Percentiles rank a stretch among this genome's conserved stretches.
Evolutionary conservation across 345 rosid genomes (phyloP).

Genomic region (Xanthoceras sorbifolium): DNA sequence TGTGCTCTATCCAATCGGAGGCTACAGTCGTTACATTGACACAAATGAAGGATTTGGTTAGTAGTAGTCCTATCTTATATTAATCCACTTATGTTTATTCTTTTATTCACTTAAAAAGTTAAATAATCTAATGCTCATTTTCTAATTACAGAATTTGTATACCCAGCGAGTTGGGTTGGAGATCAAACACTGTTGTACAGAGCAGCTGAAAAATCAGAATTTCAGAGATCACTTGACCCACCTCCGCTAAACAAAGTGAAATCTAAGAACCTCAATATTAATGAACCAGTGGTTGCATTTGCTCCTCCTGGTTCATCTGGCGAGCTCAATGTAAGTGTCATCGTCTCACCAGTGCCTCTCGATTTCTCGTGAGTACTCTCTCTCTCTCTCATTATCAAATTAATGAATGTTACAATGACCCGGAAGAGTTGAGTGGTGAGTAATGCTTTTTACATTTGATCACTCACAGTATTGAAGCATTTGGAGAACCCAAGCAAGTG

Average conservation of each 20-base stretch:
- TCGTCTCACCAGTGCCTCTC: slow-evolving; percentile 70
- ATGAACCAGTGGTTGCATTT: slow-evolving; percentile 79
- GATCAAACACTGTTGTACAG: slow-evolving; percentile 76
- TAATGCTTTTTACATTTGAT: background rate
- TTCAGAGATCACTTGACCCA: slow-evolving; percentile 69
- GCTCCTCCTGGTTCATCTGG: slow-evolving; percentile 91
- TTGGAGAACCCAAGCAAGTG: slow-evolving; percentile 81
- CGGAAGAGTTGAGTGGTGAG: background rate
- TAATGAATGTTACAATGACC: background rate
- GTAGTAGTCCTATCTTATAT: slow-evolving; percentile 31
- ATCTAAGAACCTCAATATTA: slow-evolving; percentile 39
- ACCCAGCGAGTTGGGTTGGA: slow-evolving; percentile 81
- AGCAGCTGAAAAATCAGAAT: slow-evolving; percentile 66
- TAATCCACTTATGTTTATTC: too few relatives aligned
- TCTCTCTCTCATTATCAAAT: background rate
- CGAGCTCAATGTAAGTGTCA: slow-evolving; percentile 88
- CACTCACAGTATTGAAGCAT: slow-evolving; percentile 66
- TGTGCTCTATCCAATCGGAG: slow-evolving; percentile 71
- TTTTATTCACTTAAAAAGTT: background rate
- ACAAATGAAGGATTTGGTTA: slow-evolving; percentile 81
- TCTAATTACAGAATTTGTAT: slow-evolving; percentile 57
- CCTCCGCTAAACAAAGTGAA: slow-evolving; percentile 50
- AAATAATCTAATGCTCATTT: background rate
- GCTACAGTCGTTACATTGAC: slow-evolving; percentile 76
- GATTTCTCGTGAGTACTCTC: slow-evolving; percentile 71